Evolutionary conservation across 2,329 filamentous ascomycete genomes (phyloP), one percentile per base, ranked within the genome.

Genomic region (Onygenales sp.): DNA sequence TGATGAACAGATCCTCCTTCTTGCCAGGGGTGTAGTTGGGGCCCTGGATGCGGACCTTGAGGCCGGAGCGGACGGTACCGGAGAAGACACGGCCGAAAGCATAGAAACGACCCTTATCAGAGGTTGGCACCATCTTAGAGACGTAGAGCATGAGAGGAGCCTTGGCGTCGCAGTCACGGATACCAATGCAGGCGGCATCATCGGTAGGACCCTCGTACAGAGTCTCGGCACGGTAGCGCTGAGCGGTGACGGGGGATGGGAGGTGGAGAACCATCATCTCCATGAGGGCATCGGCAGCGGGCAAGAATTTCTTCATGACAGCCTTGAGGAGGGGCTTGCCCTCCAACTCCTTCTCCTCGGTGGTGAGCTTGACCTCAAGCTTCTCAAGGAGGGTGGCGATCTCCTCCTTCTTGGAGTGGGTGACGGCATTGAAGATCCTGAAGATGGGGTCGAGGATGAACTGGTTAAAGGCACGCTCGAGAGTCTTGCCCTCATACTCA

Each of bases 221-320:
- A 72, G 91, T 95, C 84, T 97, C 93, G 69, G 83, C 86, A 86
- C 93, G 93, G 84, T 98, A 98, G 76, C 80, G 87, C 83, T 98
- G 93, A 65, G 93, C 93, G 62, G 89, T 95, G 67, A 89, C 83
- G 72, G 93, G 93, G 63, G 93, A 97, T 69, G 93, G 93, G 69
- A 98, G 83, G 78, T 98, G 93, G 71, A 98, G 87, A 80, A 97
- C 92, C 89, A 98, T 95, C 93, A 98, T 98, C 84, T 98, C 93
- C 74, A 98, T 78, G 63, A 98, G 87, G 67, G 92, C 94, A 77
- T 98, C 93, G 64, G 93, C 93, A 69, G 93, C 93, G 65, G 93
- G 93, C 72, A 98, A 80, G 88, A 97, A 98, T 73, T 95, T 96
- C 75, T 89, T 84, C 92, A 98, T 96, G 78, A 97, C 83, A 67